phyloP scores from a whole-genome alignment of 2,329 filamentous ascomycete species.

The Aureobasidium sp. region DNA sequence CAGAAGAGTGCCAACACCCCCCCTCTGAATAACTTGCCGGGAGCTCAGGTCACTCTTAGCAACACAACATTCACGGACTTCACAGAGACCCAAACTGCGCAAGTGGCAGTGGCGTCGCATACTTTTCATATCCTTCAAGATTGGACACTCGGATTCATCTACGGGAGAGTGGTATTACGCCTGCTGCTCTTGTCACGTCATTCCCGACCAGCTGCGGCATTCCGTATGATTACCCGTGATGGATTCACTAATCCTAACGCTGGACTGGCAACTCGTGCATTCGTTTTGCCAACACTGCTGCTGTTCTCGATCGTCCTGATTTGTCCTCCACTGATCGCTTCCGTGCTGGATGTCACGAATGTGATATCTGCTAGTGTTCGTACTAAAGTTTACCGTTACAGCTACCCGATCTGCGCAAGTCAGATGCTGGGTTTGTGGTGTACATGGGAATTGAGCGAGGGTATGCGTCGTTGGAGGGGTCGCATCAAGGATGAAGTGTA shows the following conservation, averaged over 20 bases:
- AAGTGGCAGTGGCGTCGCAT: slow-evolving; percentile 36
- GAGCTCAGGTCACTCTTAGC: slow-evolving; percentile 8
- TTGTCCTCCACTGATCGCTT: slow-evolving; percentile 54
- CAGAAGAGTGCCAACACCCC: not conserved
- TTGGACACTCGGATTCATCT: slow-evolving; percentile 88
- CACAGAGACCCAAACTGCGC: not conserved
- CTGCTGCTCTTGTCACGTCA: slow-evolving; percentile 59
- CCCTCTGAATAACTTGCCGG: slow-evolving; percentile 12
- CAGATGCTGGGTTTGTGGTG: slow-evolving; percentile 40
- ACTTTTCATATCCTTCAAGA: slow-evolving; percentile 82
- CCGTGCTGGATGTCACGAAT: slow-evolving; percentile 18
- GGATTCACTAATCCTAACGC: slow-evolving; percentile 76
- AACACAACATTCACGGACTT: not conserved
- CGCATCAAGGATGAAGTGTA: slow-evolving; percentile 92
- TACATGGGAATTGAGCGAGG: slow-evolving; percentile 40
- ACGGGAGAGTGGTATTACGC: slow-evolving; percentile 69
- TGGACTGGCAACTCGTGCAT: slow-evolving; percentile 69
- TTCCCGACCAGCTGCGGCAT: slow-evolving; percentile 63
- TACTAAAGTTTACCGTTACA: slow-evolving; percentile 50
- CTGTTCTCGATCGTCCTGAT: slow-evolving; percentile 55
- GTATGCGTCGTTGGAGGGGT: slow-evolving; percentile 67
- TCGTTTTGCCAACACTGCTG: slow-evolving; percentile 66
- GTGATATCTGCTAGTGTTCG: slow-evolving; percentile 1
- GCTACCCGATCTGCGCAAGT: slow-evolving; percentile 59
- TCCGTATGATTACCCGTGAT: slow-evolving; percentile 59